Base-by-base conservation (phyloP, 768 basidiomycete genomes). In the Calocybe indica region DNA sequence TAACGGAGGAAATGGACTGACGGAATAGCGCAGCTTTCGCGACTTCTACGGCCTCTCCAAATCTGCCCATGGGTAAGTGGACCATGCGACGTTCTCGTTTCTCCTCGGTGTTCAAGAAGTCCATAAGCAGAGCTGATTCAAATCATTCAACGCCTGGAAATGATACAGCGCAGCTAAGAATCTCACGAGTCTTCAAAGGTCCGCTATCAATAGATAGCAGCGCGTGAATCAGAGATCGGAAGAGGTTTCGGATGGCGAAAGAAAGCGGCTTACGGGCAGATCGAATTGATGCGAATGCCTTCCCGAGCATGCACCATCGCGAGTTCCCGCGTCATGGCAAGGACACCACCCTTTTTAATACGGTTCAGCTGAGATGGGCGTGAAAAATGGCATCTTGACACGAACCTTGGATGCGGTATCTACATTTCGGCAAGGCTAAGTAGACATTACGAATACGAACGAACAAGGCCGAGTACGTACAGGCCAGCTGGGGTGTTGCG, bases 261-360 rank as follows among this genome's bases (percentile, higher is more conserved):
- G 2, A 36, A 28, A 14, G 30, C n/a, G 12, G 73, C 89, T 61
- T 68, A 93, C 88, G 94, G 96, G 79, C 94, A 97, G 50, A 99
- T 79, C 8, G 93, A 83, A 69, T 99, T 99, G 65, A 97, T 57
- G 29, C 96, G 85, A 59, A 99, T 97, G 42, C 95, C 95, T 73
- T 99, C 96, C 52, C 87, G 78, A 38, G 96, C 96, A 65, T 99
- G 96, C 0, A 98, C 89, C 82, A 97, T 94, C 1, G 96, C 96
- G 31, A 98, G 76, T 62, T 99, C 96, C 35, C 96, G 83, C 11
- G 92, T 95, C 93, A 99, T 94, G 4, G 96, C 90, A 40, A 99
- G 82, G n/a, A 98, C 96, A 31, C 85, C 96, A 53, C 96, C 95
- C 84, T 90, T 55, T 37, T 29, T 53, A 52, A 45, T 45, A 47